Evolutionary conservation across 148 eudicot genomes (phyloP).

Genomic region (Cornus kousa): DNA sequence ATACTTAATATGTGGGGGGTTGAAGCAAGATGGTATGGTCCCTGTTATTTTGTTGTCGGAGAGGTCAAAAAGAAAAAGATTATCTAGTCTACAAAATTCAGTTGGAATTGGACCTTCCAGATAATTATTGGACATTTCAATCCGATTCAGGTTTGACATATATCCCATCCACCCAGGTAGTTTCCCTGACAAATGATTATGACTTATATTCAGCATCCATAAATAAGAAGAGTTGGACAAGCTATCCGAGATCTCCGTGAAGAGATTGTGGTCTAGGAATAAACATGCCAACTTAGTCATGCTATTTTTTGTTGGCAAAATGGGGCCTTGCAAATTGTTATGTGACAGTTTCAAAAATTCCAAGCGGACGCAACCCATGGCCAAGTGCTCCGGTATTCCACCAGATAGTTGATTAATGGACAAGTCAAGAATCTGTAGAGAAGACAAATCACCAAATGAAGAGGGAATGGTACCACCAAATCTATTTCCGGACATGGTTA

Average conservation of each 20-base stretch:
- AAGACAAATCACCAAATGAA: not conserved
- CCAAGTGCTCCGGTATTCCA: constrained; percentile 9
- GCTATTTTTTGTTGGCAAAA: not conserved
- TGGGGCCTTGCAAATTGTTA: constrained; percentile 11
- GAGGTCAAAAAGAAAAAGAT: not conserved
- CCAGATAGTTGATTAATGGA: constrained; percentile 7
- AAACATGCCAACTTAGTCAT: not conserved
- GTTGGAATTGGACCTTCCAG: constrained; percentile 1
- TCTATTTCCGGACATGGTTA: constrained; percentile 7
- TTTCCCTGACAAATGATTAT: constrained; percentile 7
- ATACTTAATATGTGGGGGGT: too few species aligned
- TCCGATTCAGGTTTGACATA: not conserved
- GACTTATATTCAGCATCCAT: not conserved
- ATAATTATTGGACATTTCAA: constrained; percentile 1
- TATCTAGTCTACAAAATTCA: not conserved
- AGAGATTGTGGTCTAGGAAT: not conserved
- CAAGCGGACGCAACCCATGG: not conserved
- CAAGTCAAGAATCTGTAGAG: not conserved
- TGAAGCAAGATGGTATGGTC: not conserved
- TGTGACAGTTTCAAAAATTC: not conserved
- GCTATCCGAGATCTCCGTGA: not conserved
- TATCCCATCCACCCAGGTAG: not conserved
- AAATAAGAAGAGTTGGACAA: not conserved
- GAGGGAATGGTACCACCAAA: constrained; percentile 13
- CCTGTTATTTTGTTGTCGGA: not conserved